Base-by-base conservation (phyloP, 1,139 yeast genomes). In the Geotrichum reessii region DNA sequence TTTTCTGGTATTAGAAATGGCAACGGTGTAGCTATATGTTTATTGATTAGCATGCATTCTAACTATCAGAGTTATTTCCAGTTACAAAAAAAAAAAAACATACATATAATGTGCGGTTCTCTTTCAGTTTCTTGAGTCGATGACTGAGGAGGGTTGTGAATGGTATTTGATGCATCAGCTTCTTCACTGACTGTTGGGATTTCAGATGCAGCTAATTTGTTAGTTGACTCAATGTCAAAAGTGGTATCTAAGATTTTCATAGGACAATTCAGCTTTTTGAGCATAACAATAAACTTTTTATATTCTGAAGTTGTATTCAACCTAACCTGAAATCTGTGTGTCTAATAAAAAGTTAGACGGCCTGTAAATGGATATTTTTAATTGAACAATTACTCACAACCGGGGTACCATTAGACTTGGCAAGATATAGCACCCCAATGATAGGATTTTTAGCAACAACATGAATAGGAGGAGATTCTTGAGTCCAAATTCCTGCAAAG, bases 351-450 rank as follows among this genome's bases (percentile, higher is more conserved):
- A 28, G 28, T 21, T 25, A 37, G 24, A 17, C n/a, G 22, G n/a
- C 6, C 7, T 8, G 17, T 17, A 17, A 14, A 12, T 44, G 17
- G 8, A 14, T 2, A 52, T 1, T 40, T 25, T 31, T 4, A 47
- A 31, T 25, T 48, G 31, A 22, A 27, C 12, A 12, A 3, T n/a
- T 11, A 56, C 58, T 52, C 44, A 59, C 61, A 27, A 50, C 58
- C 53, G 47, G 28, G 9, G 44, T 49, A 12, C 50, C 51, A 21
- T 49, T 44, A n/a, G 40, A 53, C 19, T 47, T 24, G n/a, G 55
- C 57, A 17, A 63, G 54, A 47, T 63, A 61, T 22, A 60, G 53
- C 14, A 63, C 24, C 2, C 65, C 65, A 7, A 63, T 52, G 1
- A 46, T 47, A 2, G 64, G 65, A 4, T 14, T 51, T 22, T 53